phyloP scores from a whole-genome alignment of 495 filamentous ascomycete species.

The Daldinia concentrica region DNA sequence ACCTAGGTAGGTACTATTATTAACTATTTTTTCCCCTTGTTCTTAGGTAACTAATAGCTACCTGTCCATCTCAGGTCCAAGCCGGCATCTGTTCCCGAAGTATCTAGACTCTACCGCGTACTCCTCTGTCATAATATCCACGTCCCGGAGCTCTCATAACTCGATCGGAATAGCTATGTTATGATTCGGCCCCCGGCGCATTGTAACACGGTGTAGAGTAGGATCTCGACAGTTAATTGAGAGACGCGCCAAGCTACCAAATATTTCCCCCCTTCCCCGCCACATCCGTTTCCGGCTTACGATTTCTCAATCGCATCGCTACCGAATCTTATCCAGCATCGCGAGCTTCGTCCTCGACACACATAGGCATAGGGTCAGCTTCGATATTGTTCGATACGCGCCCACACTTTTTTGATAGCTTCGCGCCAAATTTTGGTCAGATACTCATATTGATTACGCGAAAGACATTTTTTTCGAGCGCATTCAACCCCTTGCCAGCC shows the following conservation, averaged over 20 bases:
- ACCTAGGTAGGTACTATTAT: neutral
- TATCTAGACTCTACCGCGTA: neutral
- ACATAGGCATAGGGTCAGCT: constrained; percentile 6
- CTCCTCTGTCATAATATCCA: neutral
- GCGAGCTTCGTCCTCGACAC: constrained; percentile 10
- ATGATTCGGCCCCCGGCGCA: constrained; percentile 10
- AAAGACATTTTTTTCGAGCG: neutral
- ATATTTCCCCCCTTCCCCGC: constrained; percentile 40
- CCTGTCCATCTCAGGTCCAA: neutral
- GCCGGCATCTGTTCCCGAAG: neutral
- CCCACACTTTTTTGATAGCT: constrained; percentile 4
- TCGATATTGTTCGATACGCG: neutral
- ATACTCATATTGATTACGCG: constrained; percentile 14
- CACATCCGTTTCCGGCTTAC: constrained; percentile 40
- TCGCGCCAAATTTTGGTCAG: neutral
- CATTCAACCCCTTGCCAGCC: constrained; percentile 5
- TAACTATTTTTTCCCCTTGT: neutral
- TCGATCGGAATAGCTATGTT: constrained; percentile 5
- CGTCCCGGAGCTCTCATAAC: neutral
- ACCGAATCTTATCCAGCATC: constrained; percentile 24
- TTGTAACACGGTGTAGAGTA: constrained; percentile 13
- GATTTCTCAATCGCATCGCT: constrained; percentile 38
- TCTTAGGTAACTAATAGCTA: constrained; percentile 1
- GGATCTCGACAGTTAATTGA: constrained; percentile 22
- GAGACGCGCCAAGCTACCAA: constrained; percentile 39